A percentile compares a stretch with the other conserved stretches of the same genome.
phyloP scores from a whole-genome alignment of 2,329 filamentous ascomycete species.

The Dactylellina drechsleri region DNA sequence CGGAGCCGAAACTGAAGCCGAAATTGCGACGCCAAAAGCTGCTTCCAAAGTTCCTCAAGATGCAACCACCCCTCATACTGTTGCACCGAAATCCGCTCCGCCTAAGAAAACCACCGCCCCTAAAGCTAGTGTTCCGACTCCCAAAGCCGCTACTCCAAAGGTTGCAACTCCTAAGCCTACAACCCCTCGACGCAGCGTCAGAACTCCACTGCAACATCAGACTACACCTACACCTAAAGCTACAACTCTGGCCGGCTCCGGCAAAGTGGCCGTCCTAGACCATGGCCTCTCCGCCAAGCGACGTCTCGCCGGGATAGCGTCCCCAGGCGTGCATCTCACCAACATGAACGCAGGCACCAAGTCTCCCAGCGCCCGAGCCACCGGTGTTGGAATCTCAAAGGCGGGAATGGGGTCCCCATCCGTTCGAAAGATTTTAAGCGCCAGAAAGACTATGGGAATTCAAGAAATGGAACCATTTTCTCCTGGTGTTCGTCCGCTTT shows the following conservation, averaged over 20 bases:
- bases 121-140: conserved; percentile 17
- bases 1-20: conserved; percentile 6
- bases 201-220: conserved; percentile 60
- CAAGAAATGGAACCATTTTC: conserved; percentile 67
- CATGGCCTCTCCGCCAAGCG: conserved; percentile 53
- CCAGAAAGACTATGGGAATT: conserved; percentile 75
- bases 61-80: conserved; percentile 22
- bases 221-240: conserved; percentile 42
- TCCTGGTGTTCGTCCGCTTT: conserved; percentile 64
- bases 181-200: conserved; percentile 62
- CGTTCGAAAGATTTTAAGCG: conserved; percentile 76
- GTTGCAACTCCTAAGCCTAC: conserved; percentile 59
- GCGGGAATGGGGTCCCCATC: conserved; percentile 79
- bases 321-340: conserved; percentile 43
- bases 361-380: conserved; percentile 38
- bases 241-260: conserved; percentile 47
- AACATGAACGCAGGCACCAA: conserved; percentile 42
- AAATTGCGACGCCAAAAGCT: conserved; percentile 37
- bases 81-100: conserved; percentile 8
- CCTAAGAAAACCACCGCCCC: conserved; percentile 28
- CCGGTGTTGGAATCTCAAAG: conserved; percentile 74
- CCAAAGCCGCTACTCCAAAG: conserved; percentile 58
- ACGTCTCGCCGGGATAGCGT: conserved; percentile 40
- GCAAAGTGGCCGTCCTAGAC: conserved; percentile 49
- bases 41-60: conserved; percentile 28